Evolutionary conservation across 148 eudicot species (phyloP), one percentile per base, ranked within the genome.

Genomic region (Nepenthes gracilis): DNA sequence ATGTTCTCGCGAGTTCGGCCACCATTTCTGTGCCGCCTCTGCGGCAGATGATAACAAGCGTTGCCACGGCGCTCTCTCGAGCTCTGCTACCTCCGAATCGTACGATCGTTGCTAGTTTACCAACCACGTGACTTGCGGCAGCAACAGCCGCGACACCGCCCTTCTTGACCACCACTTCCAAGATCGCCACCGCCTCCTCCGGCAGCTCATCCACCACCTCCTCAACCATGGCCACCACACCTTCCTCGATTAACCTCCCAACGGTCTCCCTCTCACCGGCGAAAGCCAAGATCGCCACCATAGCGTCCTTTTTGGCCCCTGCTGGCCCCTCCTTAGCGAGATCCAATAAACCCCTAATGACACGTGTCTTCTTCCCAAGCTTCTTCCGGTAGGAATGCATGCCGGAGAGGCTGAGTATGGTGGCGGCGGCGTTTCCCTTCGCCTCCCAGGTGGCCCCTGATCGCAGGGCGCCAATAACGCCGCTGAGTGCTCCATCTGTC

Each of bases 391-490:
- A 78, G 1, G 77, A 74, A 37, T 78, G 81, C 40, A 87, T 76
- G 1, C 80, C 84, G 0, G 86, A 75, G 45, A 92, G 57, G 69
- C 96, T 92, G 67, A 83, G 88, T 9, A 92, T 56, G 4, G 97
- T 79, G 1, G 96, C 96, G 0, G 97, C 97, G 7, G 97, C 97
- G 60, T 92, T 92, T 1, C 85, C 96, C 69, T 88, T 92, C 10
- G 97, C 96, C 71, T 92, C 97, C 96, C 94, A 88, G 9, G 90
- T 80, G 33, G 82, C 83, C 37, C 96, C 97, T 1, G 83, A 77
- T 9, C 85, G 80, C 11, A 92, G 61, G 54, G 83, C 96, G 58
- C 83, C 88, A 34, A 83, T 74, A 8, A 92, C 72, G 15, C 96
- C 97, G 64, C 80, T 80, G 1, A 88, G 49, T 2, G 85, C 88